Evolutionary conservation across 2,329 filamentous ascomycete species (phyloP), one percentile per base, ranked within the genome.

Genomic region (Cladophialophora immunda): DNA sequence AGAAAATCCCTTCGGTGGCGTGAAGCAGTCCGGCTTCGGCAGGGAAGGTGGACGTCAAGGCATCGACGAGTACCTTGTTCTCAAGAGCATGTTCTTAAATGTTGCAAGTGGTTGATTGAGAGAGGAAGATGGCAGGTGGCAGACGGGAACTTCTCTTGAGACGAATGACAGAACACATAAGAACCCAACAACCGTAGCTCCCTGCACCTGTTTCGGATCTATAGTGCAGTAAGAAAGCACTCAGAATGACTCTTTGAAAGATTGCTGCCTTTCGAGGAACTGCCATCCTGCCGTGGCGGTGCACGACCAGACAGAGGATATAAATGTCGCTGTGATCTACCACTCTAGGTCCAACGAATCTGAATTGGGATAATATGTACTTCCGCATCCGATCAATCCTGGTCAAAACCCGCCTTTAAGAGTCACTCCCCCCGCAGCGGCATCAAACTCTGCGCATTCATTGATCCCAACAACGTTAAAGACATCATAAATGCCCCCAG

Each of bases 21-120:
- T 74, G 50, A 72, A 73, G 62, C 54, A 73, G 45, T 81, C 77
- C 68, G 62, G 56, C 15, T 59, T 57, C 8, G 56, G 62, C 8
- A 60, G 45, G 22, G 56, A 65, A 45, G 62, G 57, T 29, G 53
- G 62, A 15, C 29, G 34, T n/a, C 34, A 55, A 41, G 71, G 61
- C 68, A 88, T 93, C 68, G 87, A 88, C 17, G 92, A 94, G 79
- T 94, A 93, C 76, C 84, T 90, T 75, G 80, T 86, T 41, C 90
- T 90, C 70, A 94, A 94, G 84, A 91, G 29, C 50, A 55, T 62
- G 30, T 62, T 62, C 22, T 25, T 50, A 22, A 50, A 50, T n/a
- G 45, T 50, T 50, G 45, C 45, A 11, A 50, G 19, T 25, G 45
- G 45, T 25, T 50, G 45, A 50, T 41, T 41, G 32, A 13, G 6